Percentiles rank a stretch among this genome's conserved stretches.
phyloP scores from a whole-genome alignment of 1,139 yeast species.

The Suhomyces wounanorum region DNA sequence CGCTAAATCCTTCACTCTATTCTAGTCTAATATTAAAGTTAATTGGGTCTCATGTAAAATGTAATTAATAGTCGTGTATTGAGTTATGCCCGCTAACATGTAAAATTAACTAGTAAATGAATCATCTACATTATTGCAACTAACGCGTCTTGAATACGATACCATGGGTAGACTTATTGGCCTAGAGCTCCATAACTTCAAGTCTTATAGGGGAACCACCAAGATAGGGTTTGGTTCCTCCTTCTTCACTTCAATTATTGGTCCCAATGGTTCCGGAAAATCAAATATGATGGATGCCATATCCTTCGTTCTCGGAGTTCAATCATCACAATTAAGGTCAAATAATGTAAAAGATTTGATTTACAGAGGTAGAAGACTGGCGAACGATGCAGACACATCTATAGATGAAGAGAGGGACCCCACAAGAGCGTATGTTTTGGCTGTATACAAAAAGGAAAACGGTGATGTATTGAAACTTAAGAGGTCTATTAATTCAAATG shows the following conservation, averaged over 20 bases:
- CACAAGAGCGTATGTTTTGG: constrained; percentile 75
- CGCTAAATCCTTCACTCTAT: too few species aligned
- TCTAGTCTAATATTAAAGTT: too few species aligned
- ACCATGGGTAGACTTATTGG: constrained; percentile 77
- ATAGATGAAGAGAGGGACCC: constrained; percentile 43
- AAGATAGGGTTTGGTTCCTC: constrained; percentile 81
- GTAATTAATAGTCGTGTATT: neutral
- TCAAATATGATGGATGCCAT: constrained; percentile 98
- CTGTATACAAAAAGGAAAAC: constrained; percentile 65
- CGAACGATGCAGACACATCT: constrained; percentile 20
- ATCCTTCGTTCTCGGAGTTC: constrained; percentile 89
- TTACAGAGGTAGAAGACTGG: constrained; percentile 62
- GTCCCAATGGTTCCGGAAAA: constrained; percentile 98
- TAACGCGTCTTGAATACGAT: neutral
- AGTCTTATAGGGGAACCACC: constrained; percentile 80
- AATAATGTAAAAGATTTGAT: constrained; percentile 72
- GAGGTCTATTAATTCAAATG: constrained; percentile 55
- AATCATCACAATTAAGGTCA: constrained; percentile 77
- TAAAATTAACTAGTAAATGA: neutral
- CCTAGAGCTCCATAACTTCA: constrained; percentile 79
- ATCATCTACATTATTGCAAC: neutral
- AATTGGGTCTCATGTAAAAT: neutral
- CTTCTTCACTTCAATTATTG: constrained; percentile 86
- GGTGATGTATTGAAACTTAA: constrained; percentile 56
- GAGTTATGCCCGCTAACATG: neutral